Base-by-base conservation (phyloP, 2,329 filamentous ascomycete species). In the Amauroascus verrucosus region DNA sequence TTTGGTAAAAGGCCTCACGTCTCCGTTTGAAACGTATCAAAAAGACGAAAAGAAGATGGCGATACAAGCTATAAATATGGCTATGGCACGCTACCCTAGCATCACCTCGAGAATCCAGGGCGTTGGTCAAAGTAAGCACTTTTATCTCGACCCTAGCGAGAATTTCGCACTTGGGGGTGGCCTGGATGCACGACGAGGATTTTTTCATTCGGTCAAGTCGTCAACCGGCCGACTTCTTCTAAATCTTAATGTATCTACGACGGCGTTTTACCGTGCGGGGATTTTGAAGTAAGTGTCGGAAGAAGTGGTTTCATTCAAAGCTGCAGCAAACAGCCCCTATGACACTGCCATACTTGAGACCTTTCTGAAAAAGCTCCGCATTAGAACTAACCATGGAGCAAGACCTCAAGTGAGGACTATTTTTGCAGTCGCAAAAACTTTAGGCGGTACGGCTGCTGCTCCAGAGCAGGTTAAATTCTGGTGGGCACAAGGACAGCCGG, bases 231-330 rank as follows among this genome's bases (percentile, higher is more conserved):
- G 80, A 2, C 67, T 84, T 2, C 62, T 85, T 1, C 63, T 84
- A 11, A 85, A 85, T 54, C 68, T 84, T 2, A 82, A 84, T 54
- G 79, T 84, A 28, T 78, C 78, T 3, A 77, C 77, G 40, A 72
- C 74, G 1, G 78, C 80, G 0, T 83, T 81, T 60, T 81, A 81
- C 64, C 72, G 78, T 59, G 60, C 71, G 1, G 71, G 37, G 22
- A 33, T 32, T n/a, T 35, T 57, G 14, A 32, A 14, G 16, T 16
- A 44, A 0, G 38, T 57, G 11, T 26, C 33, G 6, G 28, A 43
- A 24, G 37, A 51, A 26, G 38, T 35, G 24, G 54, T 49, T 26
- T 3, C 9, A 4, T 30, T 52, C 3, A 18, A 35, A 5, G 35
- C 1, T 13, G 38, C 32, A 43, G 35, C 4, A 30, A 22, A 20